phyloP scores from a whole-genome alignment of 176 grass and related monocot genomes.

The Olyra latifolia region DNA sequence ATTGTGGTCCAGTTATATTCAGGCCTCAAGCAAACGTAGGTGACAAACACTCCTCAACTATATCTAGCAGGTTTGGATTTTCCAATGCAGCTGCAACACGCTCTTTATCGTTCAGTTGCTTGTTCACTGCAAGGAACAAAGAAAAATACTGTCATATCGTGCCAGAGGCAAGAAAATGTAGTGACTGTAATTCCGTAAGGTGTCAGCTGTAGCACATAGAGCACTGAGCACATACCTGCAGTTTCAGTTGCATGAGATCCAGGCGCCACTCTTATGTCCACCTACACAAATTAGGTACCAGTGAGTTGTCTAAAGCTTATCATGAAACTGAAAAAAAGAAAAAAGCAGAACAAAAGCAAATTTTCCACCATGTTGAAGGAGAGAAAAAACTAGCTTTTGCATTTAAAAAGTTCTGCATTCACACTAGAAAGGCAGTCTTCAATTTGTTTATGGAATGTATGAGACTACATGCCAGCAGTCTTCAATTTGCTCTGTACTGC shows the following conservation, averaged over 20 bases:
- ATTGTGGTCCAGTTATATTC: not conserved
- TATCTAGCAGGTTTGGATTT: constrained; percentile 72
- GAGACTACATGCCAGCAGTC: not conserved
- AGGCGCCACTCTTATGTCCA: constrained; percentile 84
- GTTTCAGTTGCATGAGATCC: constrained; percentile 94
- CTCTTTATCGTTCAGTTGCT: constrained; percentile 96
- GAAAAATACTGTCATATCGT: not conserved
- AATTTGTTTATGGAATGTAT: not conserved
- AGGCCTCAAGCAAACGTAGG: constrained; percentile 70
- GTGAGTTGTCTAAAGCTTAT: not conserved
- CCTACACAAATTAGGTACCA: constrained; percentile 47
- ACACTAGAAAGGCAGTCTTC: not conserved
- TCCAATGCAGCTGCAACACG: constrained; percentile 90
- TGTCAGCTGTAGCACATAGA: not conserved
- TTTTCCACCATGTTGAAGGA: not conserved
- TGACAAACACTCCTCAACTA: constrained; percentile 75
- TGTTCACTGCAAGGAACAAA: constrained; percentile 69
- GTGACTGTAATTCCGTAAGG: not conserved
- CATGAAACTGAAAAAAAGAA: not conserved
- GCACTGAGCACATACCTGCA: constrained; percentile 44
- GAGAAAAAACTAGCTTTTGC: not conserved
- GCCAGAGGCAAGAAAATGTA: not conserved
- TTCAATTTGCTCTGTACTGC: not conserved
- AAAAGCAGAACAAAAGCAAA: not conserved
- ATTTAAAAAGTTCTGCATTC: not conserved